phyloP scores from a whole-genome alignment of 805 yeast species.

The Teunomyces lycoperdinae region DNA sequence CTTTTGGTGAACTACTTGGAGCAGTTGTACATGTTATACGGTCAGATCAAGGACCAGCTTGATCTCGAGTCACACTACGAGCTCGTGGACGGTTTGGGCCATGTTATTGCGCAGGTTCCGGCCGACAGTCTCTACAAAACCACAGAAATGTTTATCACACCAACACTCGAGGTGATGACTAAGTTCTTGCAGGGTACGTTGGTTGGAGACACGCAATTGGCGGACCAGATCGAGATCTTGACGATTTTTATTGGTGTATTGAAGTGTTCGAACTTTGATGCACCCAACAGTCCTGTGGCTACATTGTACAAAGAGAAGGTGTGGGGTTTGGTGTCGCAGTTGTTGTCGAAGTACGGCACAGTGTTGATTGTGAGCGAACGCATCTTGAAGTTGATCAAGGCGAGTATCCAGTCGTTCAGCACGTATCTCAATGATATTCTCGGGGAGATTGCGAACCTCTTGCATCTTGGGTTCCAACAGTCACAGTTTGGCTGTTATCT shows the following conservation, averaged over 20 bases:
- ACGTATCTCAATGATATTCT: constrained; percentile 57
- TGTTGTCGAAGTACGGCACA: constrained; percentile 55
- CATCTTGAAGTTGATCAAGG: constrained; percentile 63
- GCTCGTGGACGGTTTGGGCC: constrained; percentile 85
- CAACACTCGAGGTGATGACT: constrained; percentile 50
- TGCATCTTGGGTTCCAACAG: constrained; percentile 66
- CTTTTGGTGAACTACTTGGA: constrained; percentile 64
- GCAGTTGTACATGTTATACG: constrained; percentile 74
- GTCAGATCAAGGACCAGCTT: constrained; percentile 46
- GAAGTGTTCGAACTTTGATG: constrained; percentile 41
- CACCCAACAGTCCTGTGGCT: constrained; percentile 48
- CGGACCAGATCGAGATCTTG: constrained; percentile 72
- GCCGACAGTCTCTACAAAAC: constrained; percentile 51
- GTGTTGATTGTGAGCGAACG: constrained; percentile 71
- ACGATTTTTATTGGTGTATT: constrained; percentile 59
- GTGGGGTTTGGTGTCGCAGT: constrained; percentile 55
- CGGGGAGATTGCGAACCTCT: constrained; percentile 59
- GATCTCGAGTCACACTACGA: constrained; percentile 73
- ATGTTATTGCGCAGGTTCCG: constrained; percentile 65
- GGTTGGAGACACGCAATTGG: constrained; percentile 25
- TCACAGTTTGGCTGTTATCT: constrained; percentile 78
- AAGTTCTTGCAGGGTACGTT: constrained; percentile 7
- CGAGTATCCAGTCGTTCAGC: constrained; percentile 61
- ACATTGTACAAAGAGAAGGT: constrained; percentile 48
- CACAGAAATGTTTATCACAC: constrained; percentile 61